Conservation (phyloP, 306 rosid species). For the Alnus rubra region DNA sequence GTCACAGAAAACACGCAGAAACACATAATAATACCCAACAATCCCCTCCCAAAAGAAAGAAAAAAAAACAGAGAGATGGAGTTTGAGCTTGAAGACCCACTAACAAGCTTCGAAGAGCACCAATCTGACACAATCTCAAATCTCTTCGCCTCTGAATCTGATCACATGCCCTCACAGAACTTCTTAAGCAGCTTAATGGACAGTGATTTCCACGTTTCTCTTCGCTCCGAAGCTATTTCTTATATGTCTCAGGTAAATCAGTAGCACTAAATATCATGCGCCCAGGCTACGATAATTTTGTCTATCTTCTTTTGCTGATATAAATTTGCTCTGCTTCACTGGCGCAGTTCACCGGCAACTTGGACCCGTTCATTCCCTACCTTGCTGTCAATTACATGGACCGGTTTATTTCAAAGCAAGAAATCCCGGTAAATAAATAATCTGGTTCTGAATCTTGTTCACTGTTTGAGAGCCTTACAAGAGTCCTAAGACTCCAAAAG, state of each 20-base stretch:
- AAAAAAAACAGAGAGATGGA: slow-evolving; percentile 37
- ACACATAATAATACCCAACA: neutral
- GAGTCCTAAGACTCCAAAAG: neutral
- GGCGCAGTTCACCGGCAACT: slow-evolving; percentile 51
- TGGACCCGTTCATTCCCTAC: slow-evolving; percentile 55
- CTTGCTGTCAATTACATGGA: slow-evolving; percentile 74
- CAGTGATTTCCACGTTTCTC: slow-evolving; percentile 31
- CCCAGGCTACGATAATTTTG: neutral
- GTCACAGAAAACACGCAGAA: slow-evolving; percentile 17
- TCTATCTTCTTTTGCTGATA: neutral
- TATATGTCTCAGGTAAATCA: slow-evolving; percentile 55
- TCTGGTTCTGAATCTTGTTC: neutral
- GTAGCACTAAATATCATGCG: neutral
- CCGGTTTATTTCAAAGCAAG: slow-evolving; percentile 57
- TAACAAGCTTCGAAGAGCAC: slow-evolving; percentile 46
- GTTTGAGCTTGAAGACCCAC: slow-evolving; percentile 60
- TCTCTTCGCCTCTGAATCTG: slow-evolving; percentile 62
- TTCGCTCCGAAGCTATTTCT: slow-evolving; percentile 52
- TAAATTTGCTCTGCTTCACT: slow-evolving; percentile 11
- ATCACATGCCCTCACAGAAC: slow-evolving; percentile 50
- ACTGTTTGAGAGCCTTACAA: neutral
- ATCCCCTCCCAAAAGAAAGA: neutral
- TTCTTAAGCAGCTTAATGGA: slow-evolving; percentile 24
- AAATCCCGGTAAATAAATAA: slow-evolving; percentile 50
- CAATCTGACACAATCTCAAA: slow-evolving; percentile 34